Percentiles rank a stretch among this genome's conserved stretches.
phyloP scores from a whole-genome alignment of 1,284 basidiomycete species.

The Malassezia yamatoensis region DNA sequence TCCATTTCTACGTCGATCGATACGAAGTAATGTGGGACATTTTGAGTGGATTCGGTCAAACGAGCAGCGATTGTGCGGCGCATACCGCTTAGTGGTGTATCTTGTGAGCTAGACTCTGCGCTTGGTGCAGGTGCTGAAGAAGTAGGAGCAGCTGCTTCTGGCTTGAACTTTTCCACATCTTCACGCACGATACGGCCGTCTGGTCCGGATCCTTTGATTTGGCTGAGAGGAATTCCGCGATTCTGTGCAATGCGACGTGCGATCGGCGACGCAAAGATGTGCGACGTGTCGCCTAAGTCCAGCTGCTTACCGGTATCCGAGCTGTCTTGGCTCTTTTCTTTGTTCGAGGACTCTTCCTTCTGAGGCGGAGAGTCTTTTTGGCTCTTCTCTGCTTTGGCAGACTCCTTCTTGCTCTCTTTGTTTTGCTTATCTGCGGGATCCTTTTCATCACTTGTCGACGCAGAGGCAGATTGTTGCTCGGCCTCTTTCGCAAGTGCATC shows the following conservation, averaged over 20 bases:
- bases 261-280: constrained; percentile 83
- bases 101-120: constrained; percentile 62
- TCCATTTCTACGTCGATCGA: constrained; percentile 95
- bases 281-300: constrained; percentile 19
- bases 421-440: constrained; percentile 9
- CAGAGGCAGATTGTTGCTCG: constrained; percentile 32
- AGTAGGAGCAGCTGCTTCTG: constrained; percentile 21
- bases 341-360: constrained; percentile 32
- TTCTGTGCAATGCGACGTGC: constrained; percentile 95
- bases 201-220: constrained; percentile 90
- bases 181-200: constrained; percentile 84
- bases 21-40: constrained; percentile 93
- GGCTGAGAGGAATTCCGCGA: constrained; percentile 76
- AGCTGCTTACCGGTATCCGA: constrained; percentile 38
- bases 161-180: constrained; percentile 76
- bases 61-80: constrained; percentile 82
- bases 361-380: constrained; percentile 16
- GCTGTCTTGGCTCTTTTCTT: constrained; percentile 25
- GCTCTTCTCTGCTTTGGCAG: constrained; percentile 28
- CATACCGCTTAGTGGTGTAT: constrained; percentile 89
- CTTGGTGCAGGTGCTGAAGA: constrained; percentile 31
- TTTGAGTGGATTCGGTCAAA: constrained; percentile 82
- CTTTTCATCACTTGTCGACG: constrained; percentile 35
- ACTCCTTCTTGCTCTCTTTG: constrained; percentile 16
- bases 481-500: constrained; percentile 63